phyloP scores from a whole-genome alignment of 1,139 yeast genomes.

The Geotrichum klebahnii region DNA sequence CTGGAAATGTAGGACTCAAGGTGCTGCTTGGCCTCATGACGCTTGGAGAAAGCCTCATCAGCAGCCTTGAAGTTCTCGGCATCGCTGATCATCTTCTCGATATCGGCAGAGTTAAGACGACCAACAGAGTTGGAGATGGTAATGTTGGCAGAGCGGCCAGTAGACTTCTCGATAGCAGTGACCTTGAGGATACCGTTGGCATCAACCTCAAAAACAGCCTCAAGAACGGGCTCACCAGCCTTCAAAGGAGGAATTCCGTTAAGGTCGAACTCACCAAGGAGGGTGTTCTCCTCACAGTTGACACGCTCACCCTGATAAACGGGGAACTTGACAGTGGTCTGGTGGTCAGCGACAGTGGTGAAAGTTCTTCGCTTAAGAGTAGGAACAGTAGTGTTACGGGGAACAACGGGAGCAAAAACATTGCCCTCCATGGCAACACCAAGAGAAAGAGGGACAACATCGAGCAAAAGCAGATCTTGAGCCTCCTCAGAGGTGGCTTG shows the following conservation, averaged over 20 bases:
- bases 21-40: conserved; percentile 99
- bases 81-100: conserved; percentile 96
- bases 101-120: conserved; percentile 95
- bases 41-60: conserved; percentile 99
- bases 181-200: conserved; percentile 99
- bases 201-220: conserved; percentile 98
- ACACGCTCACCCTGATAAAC: conserved; percentile 99
- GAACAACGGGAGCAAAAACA: conserved; percentile 97
- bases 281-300: conserved; percentile 98
- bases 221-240: conserved; percentile 99
- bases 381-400: conserved; percentile 99
- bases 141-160: conserved; percentile 99
- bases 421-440: conserved; percentile 99
- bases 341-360: conserved; percentile 99
- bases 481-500: conserved; percentile 96
- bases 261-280: conserved; percentile 98
- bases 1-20: conserved; percentile 94
- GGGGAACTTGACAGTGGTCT: conserved; percentile 99
- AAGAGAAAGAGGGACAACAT: conserved; percentile 96
- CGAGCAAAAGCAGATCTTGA: conserved; percentile 93
- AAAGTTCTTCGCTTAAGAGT: conserved; percentile 99
- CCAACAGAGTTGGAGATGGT: conserved; percentile 99
- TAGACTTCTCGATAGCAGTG: conserved; percentile 97
- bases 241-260: conserved; percentile 98
- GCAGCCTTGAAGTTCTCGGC: conserved; percentile 99